Evolutionary conservation across 2,329 filamentous ascomycete genomes (phyloP).

Genomic region (Colletotrichum ledebouriae): DNA sequence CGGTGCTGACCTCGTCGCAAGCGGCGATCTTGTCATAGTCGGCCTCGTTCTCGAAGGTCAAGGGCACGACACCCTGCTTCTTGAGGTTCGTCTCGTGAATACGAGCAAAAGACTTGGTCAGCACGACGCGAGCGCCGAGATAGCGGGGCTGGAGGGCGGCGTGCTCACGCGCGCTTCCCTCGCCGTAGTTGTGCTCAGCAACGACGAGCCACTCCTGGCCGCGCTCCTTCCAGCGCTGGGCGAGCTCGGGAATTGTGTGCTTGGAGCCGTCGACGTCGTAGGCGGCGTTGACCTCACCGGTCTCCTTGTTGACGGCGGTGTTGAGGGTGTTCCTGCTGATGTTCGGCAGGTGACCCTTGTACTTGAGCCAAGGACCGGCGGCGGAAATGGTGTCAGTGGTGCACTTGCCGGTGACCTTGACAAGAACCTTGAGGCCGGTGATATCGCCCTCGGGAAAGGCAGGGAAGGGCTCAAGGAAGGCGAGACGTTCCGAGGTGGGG

Average conservation of each 20-base stretch:
- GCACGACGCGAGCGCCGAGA: constrained; percentile 85
- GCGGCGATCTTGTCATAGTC: constrained; percentile 90
- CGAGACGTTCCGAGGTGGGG: constrained; percentile 90
- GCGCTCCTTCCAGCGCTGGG: constrained; percentile 82
- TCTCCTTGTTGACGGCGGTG: constrained; percentile 92
- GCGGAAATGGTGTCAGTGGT: constrained; percentile 99
- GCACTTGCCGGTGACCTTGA: constrained; percentile 98
- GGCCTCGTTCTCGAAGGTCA: constrained; percentile 88
- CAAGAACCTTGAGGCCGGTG: constrained; percentile 83
- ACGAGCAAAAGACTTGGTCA: constrained; percentile 88
- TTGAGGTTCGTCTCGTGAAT: constrained; percentile 97
- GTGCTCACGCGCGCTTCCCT: constrained; percentile 90
- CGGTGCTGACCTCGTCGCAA: constrained; percentile 85
- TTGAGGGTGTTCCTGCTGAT: constrained; percentile 98
- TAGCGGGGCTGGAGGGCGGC: constrained; percentile 92
- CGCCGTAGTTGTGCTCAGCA: constrained; percentile 97
- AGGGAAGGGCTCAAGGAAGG: constrained; percentile 89
- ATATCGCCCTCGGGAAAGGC: constrained; percentile 85
- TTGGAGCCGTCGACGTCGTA: constrained; percentile 85
- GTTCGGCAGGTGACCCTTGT: constrained; percentile 98
- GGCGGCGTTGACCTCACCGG: constrained; percentile 90
- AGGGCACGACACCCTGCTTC: constrained; percentile 95
- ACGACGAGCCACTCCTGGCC: constrained; percentile 91
- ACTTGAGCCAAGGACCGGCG: constrained; percentile 97
- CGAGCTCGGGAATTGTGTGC: constrained; percentile 89